A percentile compares a stretch with the other conserved stretches of the same genome.
phyloP scores from a whole-genome alignment of 495 filamentous ascomycete species.

The Penicillium simplicissimum region DNA sequence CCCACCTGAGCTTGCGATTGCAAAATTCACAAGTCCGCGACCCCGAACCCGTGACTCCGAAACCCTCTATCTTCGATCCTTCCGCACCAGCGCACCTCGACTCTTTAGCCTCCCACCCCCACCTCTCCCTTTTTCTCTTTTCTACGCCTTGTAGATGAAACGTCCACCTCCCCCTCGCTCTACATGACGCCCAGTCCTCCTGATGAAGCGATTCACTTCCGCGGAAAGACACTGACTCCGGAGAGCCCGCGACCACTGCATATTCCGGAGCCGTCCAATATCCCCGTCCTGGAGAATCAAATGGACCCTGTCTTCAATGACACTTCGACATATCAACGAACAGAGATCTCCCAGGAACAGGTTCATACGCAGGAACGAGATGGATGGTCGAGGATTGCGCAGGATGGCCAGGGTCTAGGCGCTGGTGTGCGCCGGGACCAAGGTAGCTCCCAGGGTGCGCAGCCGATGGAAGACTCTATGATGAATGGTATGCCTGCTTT shows the following conservation, averaged over 20 bases:
- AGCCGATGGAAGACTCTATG: constrained; percentile 16
- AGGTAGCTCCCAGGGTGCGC: constrained; percentile 27
- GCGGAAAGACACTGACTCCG: constrained; percentile 68
- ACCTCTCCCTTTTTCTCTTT: constrained; percentile 10
- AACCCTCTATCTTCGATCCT: background rate
- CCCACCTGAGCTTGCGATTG: constrained; percentile 38
- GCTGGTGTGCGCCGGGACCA: constrained; percentile 20
- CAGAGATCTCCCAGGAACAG: constrained; percentile 19
- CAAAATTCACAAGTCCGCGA: constrained; percentile 24
- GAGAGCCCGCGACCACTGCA: constrained; percentile 72
- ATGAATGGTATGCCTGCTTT: constrained; percentile 28
- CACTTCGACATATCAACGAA: constrained; percentile 54
- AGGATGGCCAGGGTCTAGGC: constrained; percentile 25
- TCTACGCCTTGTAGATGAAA: constrained; percentile 44
- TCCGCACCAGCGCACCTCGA: background rate
- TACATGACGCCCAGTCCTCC: constrained; percentile 66
- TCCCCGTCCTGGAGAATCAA: constrained; percentile 70
- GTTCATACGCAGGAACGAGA: constrained; percentile 20
- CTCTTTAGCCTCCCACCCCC: background rate
- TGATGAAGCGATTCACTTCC: constrained; percentile 64
- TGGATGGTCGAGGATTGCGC: constrained; percentile 19
- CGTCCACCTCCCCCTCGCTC: constrained; percentile 33
- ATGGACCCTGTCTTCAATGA: constrained; percentile 74
- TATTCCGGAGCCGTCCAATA: constrained; percentile 67
- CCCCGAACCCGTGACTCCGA: constrained; percentile 1